Percentiles rank a stretch among this genome's conserved stretches.
Conservation (phyloP, 1,139 yeast species). For the Sugiyamaella xylanicola region DNA sequence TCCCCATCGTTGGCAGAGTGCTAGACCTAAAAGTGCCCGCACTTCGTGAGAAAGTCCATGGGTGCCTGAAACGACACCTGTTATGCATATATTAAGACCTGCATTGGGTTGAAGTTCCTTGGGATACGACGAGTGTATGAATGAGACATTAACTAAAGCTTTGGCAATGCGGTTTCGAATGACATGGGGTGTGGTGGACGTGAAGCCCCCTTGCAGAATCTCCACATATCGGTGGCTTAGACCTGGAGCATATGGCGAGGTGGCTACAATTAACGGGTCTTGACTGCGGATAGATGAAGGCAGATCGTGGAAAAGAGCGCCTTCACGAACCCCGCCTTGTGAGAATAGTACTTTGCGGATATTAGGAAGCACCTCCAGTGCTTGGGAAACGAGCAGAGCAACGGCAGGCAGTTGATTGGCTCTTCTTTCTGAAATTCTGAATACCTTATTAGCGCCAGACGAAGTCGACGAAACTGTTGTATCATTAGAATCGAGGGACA, state of each 20-base stretch:
- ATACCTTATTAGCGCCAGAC: slow-evolving; percentile 45
- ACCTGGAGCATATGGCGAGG: slow-evolving; percentile 65
- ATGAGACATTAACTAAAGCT: slow-evolving; percentile 68
- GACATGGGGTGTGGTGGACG: slow-evolving; percentile 50
- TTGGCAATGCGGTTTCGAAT: slow-evolving; percentile 60
- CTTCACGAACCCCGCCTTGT: slow-evolving; percentile 75
- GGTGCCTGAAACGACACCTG: slow-evolving; percentile 68
- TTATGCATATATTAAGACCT: slow-evolving; percentile 64
- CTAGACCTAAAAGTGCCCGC: slow-evolving; percentile 65
- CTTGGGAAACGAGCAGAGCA: slow-evolving; percentile 59
- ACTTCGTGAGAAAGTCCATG: slow-evolving; percentile 69
- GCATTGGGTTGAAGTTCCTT: slow-evolving; percentile 72
- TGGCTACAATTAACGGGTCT: slow-evolving; percentile 65
- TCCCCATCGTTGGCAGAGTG: slow-evolving; percentile 74
- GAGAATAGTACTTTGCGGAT: slow-evolving; percentile 62
- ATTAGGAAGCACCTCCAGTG: slow-evolving; percentile 58
- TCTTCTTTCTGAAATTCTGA: slow-evolving; percentile 62
- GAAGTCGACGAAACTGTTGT: slow-evolving; percentile 9
- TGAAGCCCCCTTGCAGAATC: slow-evolving; percentile 55
- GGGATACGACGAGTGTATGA: slow-evolving; percentile 70
- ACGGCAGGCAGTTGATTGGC: slow-evolving; percentile 66
- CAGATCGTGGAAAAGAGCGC: slow-evolving; percentile 60
- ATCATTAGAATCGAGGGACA: slow-evolving; percentile 3
- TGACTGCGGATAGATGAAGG: slow-evolving; percentile 57
- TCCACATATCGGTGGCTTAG: slow-evolving; percentile 55